Conservation (phyloP, 176 grass and related monocot species). For the Musa acuminata region DNA sequence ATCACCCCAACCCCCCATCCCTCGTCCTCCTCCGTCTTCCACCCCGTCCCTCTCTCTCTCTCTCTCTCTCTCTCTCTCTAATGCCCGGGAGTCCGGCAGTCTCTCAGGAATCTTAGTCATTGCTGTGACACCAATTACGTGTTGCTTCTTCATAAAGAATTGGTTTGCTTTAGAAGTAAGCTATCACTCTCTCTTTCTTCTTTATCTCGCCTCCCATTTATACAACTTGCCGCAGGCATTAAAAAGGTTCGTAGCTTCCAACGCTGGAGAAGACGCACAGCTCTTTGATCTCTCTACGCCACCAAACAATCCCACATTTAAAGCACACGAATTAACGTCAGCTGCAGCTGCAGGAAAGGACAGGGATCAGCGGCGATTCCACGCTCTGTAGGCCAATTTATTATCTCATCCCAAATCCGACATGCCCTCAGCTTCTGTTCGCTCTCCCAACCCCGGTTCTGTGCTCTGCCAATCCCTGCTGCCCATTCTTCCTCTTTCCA, state of each 20-base stretch:
- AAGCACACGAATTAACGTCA: neutral
- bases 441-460: neutral
- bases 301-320: neutral
- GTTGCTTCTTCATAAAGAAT: neutral
- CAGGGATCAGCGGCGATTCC: neutral
- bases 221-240: neutral
- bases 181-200: neutral
- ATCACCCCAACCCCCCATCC: no score
- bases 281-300: neutral
- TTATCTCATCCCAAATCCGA: neutral
- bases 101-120: no score
- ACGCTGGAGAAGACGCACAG: neutral
- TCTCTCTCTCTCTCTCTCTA: no score
- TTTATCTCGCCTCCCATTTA: neutral
- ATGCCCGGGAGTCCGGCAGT: no score
- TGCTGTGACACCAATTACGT: no score
- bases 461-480: no score
- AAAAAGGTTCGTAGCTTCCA: neutral
- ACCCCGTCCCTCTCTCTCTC: no score
- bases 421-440: constrained; percentile 9
- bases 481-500: neutral
- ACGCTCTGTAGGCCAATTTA: neutral
- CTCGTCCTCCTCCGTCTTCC: no score
- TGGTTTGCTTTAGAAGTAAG: no score
- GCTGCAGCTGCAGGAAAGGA: neutral